Evolutionary conservation across 805 yeast species (phyloP), one percentile per base, ranked within the genome.

Genomic region (Groenewaldozyma tartarivorans): DNA sequence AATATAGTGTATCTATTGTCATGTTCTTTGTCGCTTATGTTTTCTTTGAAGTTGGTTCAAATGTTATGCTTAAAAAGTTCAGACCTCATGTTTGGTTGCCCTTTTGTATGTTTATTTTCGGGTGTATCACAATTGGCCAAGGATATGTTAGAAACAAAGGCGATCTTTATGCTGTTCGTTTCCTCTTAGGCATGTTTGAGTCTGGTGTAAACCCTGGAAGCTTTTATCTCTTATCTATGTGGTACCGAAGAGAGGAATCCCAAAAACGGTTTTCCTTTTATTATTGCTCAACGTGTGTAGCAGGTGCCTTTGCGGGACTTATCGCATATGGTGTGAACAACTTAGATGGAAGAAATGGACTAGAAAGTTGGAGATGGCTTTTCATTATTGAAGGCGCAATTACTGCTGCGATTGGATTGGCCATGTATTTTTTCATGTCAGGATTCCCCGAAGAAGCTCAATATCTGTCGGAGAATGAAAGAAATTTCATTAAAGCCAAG

Each of bases 241-340:
- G 77, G 64, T 81, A 81, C 60, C 64, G 75, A 30, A 70, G 78
- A 39, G 59, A 60, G 15, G 88, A 81, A 57, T 72, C 85, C 9
- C 85, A 79, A 61, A 71, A 77, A 54, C 62, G 90, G 39, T 79
- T 77, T 57, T 70, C 81, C 27, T 71, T 77, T 40, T 81, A 81
- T 60, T 80, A 81, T 62, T 66, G 80, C 26, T 75, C 81, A 36
- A 79, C 88, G 3, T 74, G 81, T 48, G 66, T 82, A 41, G 84
- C 88, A 2, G 88, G 92, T 56, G 87, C 83, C 19, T 81, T 82
- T 49, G 80, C 81, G 11, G 87, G 87, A 43, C 75, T 83, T 21
- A 69, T 81, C 49, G 86, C 88, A 5, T 77, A 72, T 50, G 75
- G 68, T 46, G 72, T 79, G 46, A 60, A 74, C 49, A 75, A 75